Conservation (phyloP, 768 basidiomycete species). For the Mycena olivaceomarginata region DNA sequence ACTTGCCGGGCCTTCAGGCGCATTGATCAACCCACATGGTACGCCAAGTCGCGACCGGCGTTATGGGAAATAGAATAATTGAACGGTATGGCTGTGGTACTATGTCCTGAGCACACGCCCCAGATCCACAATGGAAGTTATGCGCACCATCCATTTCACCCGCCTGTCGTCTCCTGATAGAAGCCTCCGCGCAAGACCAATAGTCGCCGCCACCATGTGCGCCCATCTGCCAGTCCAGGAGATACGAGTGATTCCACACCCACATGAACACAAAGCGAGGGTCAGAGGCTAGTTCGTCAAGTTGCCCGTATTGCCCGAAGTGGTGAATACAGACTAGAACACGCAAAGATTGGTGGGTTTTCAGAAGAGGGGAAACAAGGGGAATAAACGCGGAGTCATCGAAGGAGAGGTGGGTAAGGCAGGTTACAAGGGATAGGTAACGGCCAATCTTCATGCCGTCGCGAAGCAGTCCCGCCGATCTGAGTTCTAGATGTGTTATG, state of each 20-base stretch:
- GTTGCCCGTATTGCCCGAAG: too few species aligned
- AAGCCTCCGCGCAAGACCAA: slow-evolving; percentile 8
- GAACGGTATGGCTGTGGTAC: too few species aligned
- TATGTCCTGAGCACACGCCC: too few species aligned
- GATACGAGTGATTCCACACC: background rate
- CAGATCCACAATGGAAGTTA: background rate
- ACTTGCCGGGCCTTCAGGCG: too few species aligned
- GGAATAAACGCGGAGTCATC: too few species aligned
- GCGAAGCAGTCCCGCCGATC: background rate
- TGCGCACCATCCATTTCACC: background rate
- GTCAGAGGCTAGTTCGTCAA: background rate
- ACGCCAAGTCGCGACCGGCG: too few species aligned
- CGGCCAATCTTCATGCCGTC: too few species aligned
- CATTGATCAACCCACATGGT: too few species aligned
- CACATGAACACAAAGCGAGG: background rate
- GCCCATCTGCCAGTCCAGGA: slow-evolving; percentile 9
- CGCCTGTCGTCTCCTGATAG: background rate
- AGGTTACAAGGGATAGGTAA: background rate
- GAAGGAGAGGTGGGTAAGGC: background rate
- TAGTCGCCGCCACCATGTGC: background rate
- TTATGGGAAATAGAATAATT: too few species aligned
- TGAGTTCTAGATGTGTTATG: background rate
- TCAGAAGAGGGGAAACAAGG: background rate
- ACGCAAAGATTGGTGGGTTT: background rate
- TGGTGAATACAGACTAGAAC: background rate